Evolutionary conservation across 371 early-diverging fungal genomes (phyloP).

Genomic region (Mucor plumbeus): DNA sequence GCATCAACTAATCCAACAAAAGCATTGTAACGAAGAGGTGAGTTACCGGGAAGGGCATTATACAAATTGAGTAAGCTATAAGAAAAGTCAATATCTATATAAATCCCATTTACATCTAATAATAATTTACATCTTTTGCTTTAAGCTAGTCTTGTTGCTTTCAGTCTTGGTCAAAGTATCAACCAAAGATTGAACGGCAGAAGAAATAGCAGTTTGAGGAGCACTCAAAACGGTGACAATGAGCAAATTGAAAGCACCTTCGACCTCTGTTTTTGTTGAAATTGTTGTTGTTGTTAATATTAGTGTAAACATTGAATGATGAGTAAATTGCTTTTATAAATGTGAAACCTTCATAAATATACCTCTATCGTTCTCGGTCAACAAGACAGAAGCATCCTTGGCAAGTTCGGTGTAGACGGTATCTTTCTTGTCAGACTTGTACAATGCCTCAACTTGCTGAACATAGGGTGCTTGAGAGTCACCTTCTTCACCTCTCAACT

Average conservation of each 20-base stretch:
- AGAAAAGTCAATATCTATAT: constrained; percentile 1
- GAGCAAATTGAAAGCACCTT: constrained; percentile 73
- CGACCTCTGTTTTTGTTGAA: constrained; percentile 59
- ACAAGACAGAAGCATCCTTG: constrained; percentile 62
- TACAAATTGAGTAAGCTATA: constrained; percentile 83
- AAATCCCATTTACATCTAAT: neutral
- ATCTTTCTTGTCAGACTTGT: constrained; percentile 65
- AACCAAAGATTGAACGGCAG: constrained; percentile 58
- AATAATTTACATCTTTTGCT: constrained; percentile 65
- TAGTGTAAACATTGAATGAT: neutral
- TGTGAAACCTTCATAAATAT: neutral
- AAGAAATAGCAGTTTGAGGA: constrained; percentile 37
- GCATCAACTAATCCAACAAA: constrained; percentile 79
- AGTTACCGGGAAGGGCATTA: constrained; percentile 72
- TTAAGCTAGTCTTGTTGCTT: constrained; percentile 57
- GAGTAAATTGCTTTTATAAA: neutral
- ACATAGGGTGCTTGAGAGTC: constrained; percentile 57
- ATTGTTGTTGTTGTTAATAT: neutral
- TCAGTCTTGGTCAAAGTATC: constrained; percentile 58
- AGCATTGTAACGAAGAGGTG: constrained; percentile 71
- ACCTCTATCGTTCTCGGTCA: constrained; percentile 70
- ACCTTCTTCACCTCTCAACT: constrained; percentile 59
- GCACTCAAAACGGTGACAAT: constrained; percentile 61
- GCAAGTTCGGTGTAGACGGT: constrained; percentile 64
- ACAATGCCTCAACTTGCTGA: constrained; percentile 53